Base-by-base conservation (phyloP, 768 basidiomycete genomes). In the Clathrus columnatus region DNA sequence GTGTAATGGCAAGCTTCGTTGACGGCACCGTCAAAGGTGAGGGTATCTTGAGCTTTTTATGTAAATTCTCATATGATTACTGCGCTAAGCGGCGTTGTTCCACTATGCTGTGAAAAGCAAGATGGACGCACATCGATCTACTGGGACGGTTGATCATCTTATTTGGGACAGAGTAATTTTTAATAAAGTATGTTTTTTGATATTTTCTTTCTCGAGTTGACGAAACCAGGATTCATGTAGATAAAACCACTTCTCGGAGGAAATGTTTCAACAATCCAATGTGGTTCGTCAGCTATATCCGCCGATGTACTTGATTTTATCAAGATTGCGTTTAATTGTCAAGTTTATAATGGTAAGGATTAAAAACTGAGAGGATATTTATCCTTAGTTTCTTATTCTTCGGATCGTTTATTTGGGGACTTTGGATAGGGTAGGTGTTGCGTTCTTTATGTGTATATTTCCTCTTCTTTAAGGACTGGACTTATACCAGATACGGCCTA, bases 151-250 rank as follows among this genome's bases (percentile, higher is more conserved):
- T 51, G 85, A 77, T 0, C 94, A 99, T 66, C 68, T 82, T 3
- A 68, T 99, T 45, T 97, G 91, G 83, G 96, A 99, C 65, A 79
- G 76, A 46, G 64, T 99, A 29, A 87, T 99, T 1, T 97, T 99
- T 76, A 76, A 81, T 59, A 98, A 98, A 84, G 92, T 88, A 49
- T 51, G 72, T 14, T 45, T 57, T 20, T 57, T 16, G n/a, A n/a
- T n/a, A n/a, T 23, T 29, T 4, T 16, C 28, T 20, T 21, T 46
- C 2, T n/a, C 44, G 36, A 21, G 7, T 32, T 16, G 7, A 32
- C 30, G 30, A 32, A n/a, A 14, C 36, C 2, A 11, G 36, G 36
- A 36, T 36, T 14, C 14, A 44, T 7, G 46, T n/a, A 91, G 89
- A 75, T 94, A 60, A 83, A 83, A 64, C 82, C 80, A 36, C 82